phyloP scores from a whole-genome alignment of 345 rosid species.

The Trapa incisa region DNA sequence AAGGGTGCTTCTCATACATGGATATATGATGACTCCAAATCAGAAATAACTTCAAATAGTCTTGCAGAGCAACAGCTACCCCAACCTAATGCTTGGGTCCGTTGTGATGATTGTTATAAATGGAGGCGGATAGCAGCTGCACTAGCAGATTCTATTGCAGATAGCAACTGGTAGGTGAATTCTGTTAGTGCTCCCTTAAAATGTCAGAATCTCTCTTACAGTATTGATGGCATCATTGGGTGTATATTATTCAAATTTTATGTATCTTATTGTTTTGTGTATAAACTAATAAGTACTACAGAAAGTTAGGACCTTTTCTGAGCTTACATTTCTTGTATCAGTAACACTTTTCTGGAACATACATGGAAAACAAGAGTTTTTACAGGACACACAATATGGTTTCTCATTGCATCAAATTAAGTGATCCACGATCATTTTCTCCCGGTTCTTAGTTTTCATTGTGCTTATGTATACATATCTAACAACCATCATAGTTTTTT shows the following conservation, averaged over 20 bases:
- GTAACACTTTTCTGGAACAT: not conserved
- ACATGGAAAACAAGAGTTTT: not conserved
- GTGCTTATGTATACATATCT: not conserved
- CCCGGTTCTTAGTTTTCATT: not conserved
- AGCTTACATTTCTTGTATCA: not conserved
- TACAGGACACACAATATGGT: not conserved
- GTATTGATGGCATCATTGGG: not conserved
- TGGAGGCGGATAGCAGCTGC: slow-evolving; percentile 86
- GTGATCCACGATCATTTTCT: not conserved
- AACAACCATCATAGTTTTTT: not conserved
- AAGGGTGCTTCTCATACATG: slow-evolving; percentile 13
- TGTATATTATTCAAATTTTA: not conserved
- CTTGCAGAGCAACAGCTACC: slow-evolving; percentile 28
- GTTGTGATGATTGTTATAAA: slow-evolving; percentile 84
- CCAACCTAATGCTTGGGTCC: slow-evolving; percentile 75
- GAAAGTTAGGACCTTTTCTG: not conserved
- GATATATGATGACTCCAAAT: slow-evolving; percentile 22
- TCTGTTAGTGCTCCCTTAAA: slow-evolving; percentile 7
- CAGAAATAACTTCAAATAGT: slow-evolving; percentile 22
- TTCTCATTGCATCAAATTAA: not conserved
- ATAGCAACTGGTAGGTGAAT: slow-evolving; percentile 58
- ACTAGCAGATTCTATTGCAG: slow-evolving; percentile 44
- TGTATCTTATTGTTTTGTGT: not conserved
- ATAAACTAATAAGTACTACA: not conserved
- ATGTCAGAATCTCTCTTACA: not conserved